phyloP scores from a whole-genome alignment of 768 basidiomycete species.

The Fibroporia radiculosa region DNA sequence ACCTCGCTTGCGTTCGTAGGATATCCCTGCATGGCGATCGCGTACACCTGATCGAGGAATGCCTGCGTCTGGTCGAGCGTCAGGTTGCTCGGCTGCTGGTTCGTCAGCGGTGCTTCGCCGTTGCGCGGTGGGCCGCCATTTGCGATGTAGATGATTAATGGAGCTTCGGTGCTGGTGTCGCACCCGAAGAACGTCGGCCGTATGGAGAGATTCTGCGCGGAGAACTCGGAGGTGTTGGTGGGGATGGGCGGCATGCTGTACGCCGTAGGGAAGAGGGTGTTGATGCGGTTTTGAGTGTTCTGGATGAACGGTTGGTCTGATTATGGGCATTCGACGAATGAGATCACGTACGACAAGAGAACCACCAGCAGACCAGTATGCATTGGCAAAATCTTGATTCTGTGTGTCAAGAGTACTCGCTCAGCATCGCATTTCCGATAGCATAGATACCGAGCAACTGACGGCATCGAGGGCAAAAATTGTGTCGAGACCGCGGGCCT shows the following conservation, averaged over 20 bases:
- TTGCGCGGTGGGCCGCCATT: slow-evolving; percentile 38
- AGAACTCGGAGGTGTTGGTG: slow-evolving; percentile 38
- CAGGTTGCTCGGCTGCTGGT: slow-evolving; percentile 32
- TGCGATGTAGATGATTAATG: slow-evolving; percentile 51
- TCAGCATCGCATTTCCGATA: not conserved
- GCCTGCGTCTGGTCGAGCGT: slow-evolving; percentile 27
- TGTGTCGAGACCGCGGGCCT: slow-evolving; percentile 59
- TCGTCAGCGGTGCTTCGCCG: slow-evolving; percentile 31
- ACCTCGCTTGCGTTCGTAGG: slow-evolving; percentile 12
- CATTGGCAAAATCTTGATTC: slow-evolving; percentile 28
- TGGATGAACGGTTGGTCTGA: too few species aligned
- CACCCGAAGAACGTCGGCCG: slow-evolving; percentile 81
- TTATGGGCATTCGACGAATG: not conserved
- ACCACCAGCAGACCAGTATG: slow-evolving; percentile 34
- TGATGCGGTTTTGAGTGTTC: slow-evolving; percentile 36
- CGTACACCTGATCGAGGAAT: slow-evolving; percentile 40
- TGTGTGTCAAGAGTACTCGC: not conserved
- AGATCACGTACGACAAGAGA: slow-evolving; percentile 46
- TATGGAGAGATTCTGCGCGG: slow-evolving; percentile 51
- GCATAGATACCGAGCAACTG: too few species aligned
- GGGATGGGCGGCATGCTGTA: slow-evolving; percentile 56
- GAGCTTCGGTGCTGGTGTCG: slow-evolving; percentile 31
- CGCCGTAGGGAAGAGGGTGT: slow-evolving; percentile 24
- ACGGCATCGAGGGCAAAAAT: slow-evolving; percentile 65
- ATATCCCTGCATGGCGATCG: slow-evolving; percentile 37